phyloP scores from a whole-genome alignment of 2,329 filamentous ascomycete species.

The Dothistroma septosporum region DNA sequence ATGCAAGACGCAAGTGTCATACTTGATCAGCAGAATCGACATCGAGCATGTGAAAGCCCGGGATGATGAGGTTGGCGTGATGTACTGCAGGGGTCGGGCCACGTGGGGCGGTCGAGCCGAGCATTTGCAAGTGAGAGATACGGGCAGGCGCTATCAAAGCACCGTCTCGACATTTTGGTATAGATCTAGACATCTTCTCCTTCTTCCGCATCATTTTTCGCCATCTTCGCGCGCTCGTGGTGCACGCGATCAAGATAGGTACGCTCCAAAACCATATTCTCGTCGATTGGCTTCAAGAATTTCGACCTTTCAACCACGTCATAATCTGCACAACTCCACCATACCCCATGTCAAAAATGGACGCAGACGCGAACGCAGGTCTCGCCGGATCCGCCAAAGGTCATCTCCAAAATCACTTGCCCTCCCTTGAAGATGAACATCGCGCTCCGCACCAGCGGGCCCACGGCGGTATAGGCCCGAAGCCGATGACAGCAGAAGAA shows the following conservation, averaged over 20 bases:
- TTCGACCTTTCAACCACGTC: not conserved
- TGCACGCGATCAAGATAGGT: not conserved
- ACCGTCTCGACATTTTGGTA: not conserved
- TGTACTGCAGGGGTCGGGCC: not conserved
- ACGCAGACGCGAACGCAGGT: slow-evolving; percentile 10
- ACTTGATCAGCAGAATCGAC: too few relatives aligned
- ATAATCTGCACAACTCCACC: not conserved
- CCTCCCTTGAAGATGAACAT: slow-evolving; percentile 3
- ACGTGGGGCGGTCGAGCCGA: not conserved
- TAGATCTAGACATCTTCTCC: not conserved
- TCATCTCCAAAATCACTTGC: slow-evolving; percentile 4
- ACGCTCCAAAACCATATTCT: not conserved
- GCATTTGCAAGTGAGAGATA: not conserved
- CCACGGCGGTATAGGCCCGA: slow-evolving; percentile 16
- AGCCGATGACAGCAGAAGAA: slow-evolving; percentile 51
- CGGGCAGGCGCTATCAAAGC: not conserved
- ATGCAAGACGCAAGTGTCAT: too few relatives aligned
- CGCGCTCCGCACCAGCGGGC: slow-evolving; percentile 19
- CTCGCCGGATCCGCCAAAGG: not conserved
- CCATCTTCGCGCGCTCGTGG: not conserved
- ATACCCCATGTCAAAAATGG: slow-evolving; percentile 2
- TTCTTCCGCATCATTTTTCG: too few relatives aligned
- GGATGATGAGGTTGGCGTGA: not conserved
- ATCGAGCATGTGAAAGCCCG: not conserved
- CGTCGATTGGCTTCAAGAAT: not conserved